Conservation (phyloP, 495 filamentous ascomycete species). For the Podospora pseudopauciseta region DNA sequence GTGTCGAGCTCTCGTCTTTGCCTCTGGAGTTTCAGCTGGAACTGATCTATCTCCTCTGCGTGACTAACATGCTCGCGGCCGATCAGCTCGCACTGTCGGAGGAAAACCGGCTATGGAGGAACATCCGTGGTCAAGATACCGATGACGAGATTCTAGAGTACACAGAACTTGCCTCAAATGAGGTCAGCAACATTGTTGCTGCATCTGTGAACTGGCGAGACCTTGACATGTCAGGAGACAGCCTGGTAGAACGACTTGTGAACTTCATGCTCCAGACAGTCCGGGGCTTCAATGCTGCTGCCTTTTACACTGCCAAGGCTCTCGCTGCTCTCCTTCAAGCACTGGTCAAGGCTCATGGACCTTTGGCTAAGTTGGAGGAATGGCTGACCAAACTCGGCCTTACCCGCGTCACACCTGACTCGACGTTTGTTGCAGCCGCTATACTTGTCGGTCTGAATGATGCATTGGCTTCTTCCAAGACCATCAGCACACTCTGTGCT, state of each 20-base stretch:
- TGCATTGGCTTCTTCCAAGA: conserved; percentile 40
- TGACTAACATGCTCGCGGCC: conserved; percentile 40
- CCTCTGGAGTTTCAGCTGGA: conserved; percentile 35
- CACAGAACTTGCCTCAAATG: conserved; percentile 51
- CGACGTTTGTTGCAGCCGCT: conserved; percentile 48
- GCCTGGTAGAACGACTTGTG: conserved; percentile 35
- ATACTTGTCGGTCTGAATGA: conserved; percentile 53
- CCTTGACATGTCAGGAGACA: conserved; percentile 22
- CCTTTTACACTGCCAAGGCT: conserved; percentile 50
- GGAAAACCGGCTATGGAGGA: conserved; percentile 36
- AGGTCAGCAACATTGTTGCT: conserved; percentile 50
- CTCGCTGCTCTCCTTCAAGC: conserved; percentile 41
- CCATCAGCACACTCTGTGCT: conserved; percentile 48
- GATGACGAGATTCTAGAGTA: conserved; percentile 61
- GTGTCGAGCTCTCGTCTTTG: conserved; percentile 28
- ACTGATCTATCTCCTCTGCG: conserved; percentile 37
- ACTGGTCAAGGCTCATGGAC: conserved; percentile 38
- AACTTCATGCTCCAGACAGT: conserved; percentile 36
- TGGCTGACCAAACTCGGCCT: conserved; percentile 39
- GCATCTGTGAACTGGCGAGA: conserved; percentile 32
- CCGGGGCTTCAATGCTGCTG: conserved; percentile 28
- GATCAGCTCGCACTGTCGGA: conserved; percentile 43
- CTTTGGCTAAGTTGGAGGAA: conserved; percentile 37
- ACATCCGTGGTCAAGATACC: conserved; percentile 38
- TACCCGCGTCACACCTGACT: conserved; percentile 38